Evolutionary conservation across 1,284 basidiomycete genomes (phyloP).

Genomic region (Leucoagaricus sp.): DNA sequence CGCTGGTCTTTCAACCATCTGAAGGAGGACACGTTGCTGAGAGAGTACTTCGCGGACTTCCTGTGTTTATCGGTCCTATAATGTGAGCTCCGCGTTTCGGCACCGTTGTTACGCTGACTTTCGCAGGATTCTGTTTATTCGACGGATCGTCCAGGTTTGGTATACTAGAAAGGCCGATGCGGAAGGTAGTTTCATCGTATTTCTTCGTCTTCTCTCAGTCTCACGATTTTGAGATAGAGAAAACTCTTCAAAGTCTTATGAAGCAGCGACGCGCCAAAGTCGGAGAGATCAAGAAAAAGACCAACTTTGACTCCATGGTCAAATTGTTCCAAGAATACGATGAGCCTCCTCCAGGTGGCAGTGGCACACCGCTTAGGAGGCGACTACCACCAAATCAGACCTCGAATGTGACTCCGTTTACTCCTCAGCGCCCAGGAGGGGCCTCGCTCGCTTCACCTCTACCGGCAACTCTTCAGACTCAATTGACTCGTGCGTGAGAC

Average conservation of each 20-base stretch:
- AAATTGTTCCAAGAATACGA: conserved; percentile 93
- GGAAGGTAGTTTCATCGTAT: conserved; percentile 71
- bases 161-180: conserved; percentile 82
- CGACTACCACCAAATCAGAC: conserved; percentile 25
- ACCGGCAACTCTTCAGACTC: conserved; percentile 25
- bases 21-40: conserved; percentile 40
- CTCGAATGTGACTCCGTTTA: conserved; percentile 21
- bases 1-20: conserved; percentile 31
- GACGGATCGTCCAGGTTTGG: conserved; percentile 85
- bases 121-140: conserved; percentile 77
- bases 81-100: conserved; percentile 47
- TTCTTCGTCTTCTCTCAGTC: conserved; percentile 19
- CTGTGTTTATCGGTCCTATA: conserved; percentile 75
- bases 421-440: conserved; percentile 27
- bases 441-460: conserved; percentile 23
- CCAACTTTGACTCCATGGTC: conserved; percentile 92
- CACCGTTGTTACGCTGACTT: conserved; percentile 8
- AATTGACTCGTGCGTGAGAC: conserved; percentile 23
- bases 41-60: conserved; percentile 49
- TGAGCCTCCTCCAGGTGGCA: conserved; percentile 44
- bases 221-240: conserved; percentile 54
- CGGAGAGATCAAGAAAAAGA: conserved; percentile 97
- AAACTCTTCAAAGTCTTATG: conserved; percentile 73
- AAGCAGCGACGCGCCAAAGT: conserved; percentile 85
- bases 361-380: conserved; percentile 36